Conservation (phyloP, 306 rosid genomes). For the Quercus wislizeni region DNA sequence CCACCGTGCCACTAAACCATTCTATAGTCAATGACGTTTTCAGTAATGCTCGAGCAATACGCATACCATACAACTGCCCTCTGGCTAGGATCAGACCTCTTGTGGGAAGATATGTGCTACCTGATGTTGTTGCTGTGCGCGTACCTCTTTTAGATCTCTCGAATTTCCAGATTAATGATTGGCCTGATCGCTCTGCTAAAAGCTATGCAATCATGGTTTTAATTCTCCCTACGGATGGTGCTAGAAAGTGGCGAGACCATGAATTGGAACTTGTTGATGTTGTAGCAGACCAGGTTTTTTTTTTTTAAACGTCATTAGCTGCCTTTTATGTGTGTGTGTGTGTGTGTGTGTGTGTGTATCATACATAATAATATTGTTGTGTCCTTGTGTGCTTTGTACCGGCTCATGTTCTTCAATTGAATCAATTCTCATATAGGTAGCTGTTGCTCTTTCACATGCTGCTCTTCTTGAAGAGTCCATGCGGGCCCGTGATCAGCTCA, state of each 20-base stretch:
- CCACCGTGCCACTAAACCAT: constrained; percentile 58
- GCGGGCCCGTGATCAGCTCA: constrained; percentile 86
- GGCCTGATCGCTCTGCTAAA: constrained; percentile 74
- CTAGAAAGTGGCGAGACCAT: constrained; percentile 88
- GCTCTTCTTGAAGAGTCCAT: constrained; percentile 92
- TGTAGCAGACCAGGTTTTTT: constrained; percentile 86
- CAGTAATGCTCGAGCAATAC: constrained; percentile 58
- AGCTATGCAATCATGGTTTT: constrained; percentile 92
- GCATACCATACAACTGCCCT: constrained; percentile 68
- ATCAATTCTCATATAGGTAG: constrained; percentile 53
- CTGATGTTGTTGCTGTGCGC: constrained; percentile 87
- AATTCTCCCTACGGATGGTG: constrained; percentile 79
- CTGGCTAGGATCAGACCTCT: constrained; percentile 72
- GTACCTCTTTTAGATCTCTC: constrained; percentile 84
- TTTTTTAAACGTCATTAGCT: constrained; percentile 5
- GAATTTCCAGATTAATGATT: constrained; percentile 74
- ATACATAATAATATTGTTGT: not conserved
- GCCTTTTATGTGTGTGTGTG: constrained; percentile 20
- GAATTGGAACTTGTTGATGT: constrained; percentile 89
- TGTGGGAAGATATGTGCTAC: constrained; percentile 66
- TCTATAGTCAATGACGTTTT: constrained; percentile 78
- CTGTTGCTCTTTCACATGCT: constrained; percentile 98
- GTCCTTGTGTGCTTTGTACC: not conserved
- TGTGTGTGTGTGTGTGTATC: constrained; percentile 1
- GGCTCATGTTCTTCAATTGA: constrained; percentile 6